These are phyloP conservation scores for Trichoderma hamatum DNA, from an alignment of 2,329 filamentous ascomycete genomes.

Conservation along the genomic window DNA sequence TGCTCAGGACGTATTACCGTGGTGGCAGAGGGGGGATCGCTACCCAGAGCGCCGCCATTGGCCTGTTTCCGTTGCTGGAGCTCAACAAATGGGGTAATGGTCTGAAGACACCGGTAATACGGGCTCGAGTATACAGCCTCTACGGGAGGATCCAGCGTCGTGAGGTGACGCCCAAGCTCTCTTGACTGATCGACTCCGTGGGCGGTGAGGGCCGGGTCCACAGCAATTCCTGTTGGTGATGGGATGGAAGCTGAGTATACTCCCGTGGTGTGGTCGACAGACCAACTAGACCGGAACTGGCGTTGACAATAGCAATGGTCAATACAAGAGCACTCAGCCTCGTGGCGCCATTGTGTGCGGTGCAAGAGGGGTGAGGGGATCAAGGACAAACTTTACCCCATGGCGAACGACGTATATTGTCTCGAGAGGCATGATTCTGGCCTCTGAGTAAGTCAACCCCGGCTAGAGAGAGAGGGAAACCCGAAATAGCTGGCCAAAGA, in stretches of 20 bases:
- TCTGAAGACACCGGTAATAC: conserved; percentile 87
- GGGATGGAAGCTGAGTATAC: conserved; percentile 72
- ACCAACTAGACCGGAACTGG: conserved; percentile 90
- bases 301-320: conserved; percentile 29
- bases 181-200: conserved; percentile 83
- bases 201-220: conserved; percentile 83
- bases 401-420: conserved; percentile 75
- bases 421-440: conserved; percentile 62
- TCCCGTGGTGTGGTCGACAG: conserved; percentile 78
- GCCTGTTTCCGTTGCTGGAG: conserved; percentile 40
- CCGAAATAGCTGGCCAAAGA: neutral
- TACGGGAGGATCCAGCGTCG: conserved; percentile 65
- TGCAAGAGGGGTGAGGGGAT: conserved; percentile 22
- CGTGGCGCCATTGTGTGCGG: conserved; percentile 27
- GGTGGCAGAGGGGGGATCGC: conserved; percentile 28
- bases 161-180: conserved; percentile 71
- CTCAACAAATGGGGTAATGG: conserved; percentile 69
- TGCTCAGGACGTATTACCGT: conserved; percentile 57
- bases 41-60: neutral
- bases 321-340: conserved; percentile 28
- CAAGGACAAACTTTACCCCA: conserved; percentile 58
- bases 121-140: conserved; percentile 81
- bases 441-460: neutral
- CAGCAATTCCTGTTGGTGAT: conserved; percentile 84
- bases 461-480: neutral